Base-by-base conservation (phyloP, 2,329 filamentous ascomycete genomes). In the Ophiobolus disseminans region DNA sequence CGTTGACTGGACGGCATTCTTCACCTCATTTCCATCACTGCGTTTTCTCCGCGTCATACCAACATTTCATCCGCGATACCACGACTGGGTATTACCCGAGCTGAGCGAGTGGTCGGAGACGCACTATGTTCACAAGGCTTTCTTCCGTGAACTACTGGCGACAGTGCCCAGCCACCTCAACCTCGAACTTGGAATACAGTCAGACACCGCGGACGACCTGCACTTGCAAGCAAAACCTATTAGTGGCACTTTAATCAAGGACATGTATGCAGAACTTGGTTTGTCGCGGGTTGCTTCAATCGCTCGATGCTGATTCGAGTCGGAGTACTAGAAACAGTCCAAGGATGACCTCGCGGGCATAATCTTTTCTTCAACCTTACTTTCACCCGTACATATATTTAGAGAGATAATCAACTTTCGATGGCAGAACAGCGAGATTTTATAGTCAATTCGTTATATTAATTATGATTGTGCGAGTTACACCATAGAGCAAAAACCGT, bases 71-170 rank as follows among this genome's bases (percentile, higher is more conserved):
- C 45, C 60, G 0, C 48, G 64, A 22, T 69, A 68, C 41, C 60
- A 62, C 45, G 66, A 68, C 26, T 69, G 66, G 66, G 62, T 65
- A 2, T 45, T 48, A 14, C 38, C 55, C 0, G 66, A 69, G 35
- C 40, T 69, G 5, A 23, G 31, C 3, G 54, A 59, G 6, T 69
- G 66, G 65, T 20, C 31, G 1, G 48, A 32, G 0, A 55, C 60
- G 5, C 64, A 63, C 14, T 69, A 60, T 40, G 46, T 69, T 14
- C 63, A 66, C 41, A 65, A 64, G 11, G 62, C 65, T 1, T 69
- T 69, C 28, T 69, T 69, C 31, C 35, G 65, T 3, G 59, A 68
- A 35, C 36, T 68, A 1, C 38, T 68, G 1, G 57, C 53, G 1
- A 54, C 56, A 0, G 48, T 68, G 37, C 66, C 66, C 0, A 42